Evolutionary conservation across 2,329 filamentous ascomycete genomes (phyloP).

Genomic region (Talaromyces atroroseus): DNA sequence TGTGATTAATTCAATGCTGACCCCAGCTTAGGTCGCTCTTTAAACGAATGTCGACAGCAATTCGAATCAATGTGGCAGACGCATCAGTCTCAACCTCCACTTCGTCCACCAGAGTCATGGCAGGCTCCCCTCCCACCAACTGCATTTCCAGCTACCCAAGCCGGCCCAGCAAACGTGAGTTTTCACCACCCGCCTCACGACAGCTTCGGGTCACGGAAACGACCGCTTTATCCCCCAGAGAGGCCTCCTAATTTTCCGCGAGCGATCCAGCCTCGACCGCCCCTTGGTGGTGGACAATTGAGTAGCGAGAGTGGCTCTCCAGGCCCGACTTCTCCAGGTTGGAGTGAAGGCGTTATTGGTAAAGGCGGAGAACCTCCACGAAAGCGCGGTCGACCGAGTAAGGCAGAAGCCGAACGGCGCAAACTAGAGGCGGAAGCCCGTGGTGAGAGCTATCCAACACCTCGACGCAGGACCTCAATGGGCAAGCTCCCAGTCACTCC

Average conservation of each 20-base stretch:
- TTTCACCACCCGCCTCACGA: slow-evolving; percentile 22
- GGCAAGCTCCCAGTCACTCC: slow-evolving; percentile 26
- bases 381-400: slow-evolving; percentile 41
- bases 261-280: slow-evolving; percentile 37
- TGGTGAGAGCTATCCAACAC: slow-evolving; percentile 35
- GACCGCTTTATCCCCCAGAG: slow-evolving; percentile 27
- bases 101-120: slow-evolving; percentile 12
- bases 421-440: slow-evolving; percentile 33
- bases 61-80: slow-evolving; percentile 12
- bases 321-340: slow-evolving; percentile 30
- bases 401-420: slow-evolving; percentile 36
- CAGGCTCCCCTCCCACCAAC: slow-evolving; percentile 10
- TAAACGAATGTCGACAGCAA: slow-evolving; percentile 12
- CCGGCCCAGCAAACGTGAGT: slow-evolving; percentile 21
- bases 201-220: slow-evolving; percentile 25
- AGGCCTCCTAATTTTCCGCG: slow-evolving; percentile 27
- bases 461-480: slow-evolving; percentile 24
- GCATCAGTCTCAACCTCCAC: slow-evolving; percentile 4
- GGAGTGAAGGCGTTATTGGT: slow-evolving; percentile 23
- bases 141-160: slow-evolving; percentile 15
- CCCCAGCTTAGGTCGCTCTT: slow-evolving; percentile 13
- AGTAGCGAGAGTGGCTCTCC: slow-evolving; percentile 30
- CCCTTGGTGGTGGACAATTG: slow-evolving; percentile 27
- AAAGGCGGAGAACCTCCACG: slow-evolving; percentile 30
- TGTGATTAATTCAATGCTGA: slow-evolving; percentile 1